A percentile compares a stretch with the other conserved stretches of the same genome.
phyloP scores from a whole-genome alignment of 768 basidiomycete species.

The Glaciozyma martinii region DNA sequence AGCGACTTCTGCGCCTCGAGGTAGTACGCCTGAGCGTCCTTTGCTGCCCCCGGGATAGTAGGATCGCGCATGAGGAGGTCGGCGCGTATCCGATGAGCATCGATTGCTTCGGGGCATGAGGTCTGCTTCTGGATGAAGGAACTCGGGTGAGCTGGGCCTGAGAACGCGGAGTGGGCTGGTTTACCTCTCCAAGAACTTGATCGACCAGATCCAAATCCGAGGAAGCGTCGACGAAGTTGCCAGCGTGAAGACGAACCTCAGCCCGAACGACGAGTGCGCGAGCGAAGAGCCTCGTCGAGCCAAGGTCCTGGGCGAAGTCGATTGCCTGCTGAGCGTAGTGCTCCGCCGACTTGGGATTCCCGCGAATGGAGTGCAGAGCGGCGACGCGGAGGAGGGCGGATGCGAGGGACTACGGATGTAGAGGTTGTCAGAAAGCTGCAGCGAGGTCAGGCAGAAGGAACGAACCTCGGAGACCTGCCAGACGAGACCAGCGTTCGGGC shows the following conservation, averaged over 20 bases:
- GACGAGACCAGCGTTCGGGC: constrained; percentile 47
- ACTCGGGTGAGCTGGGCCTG: constrained; percentile 54
- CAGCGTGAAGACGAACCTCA: constrained; percentile 61
- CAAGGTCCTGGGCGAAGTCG: constrained; percentile 61
- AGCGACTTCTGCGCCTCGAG: constrained; percentile 21
- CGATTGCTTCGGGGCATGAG: constrained; percentile 40
- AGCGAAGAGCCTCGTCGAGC: constrained; percentile 55
- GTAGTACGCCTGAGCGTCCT: constrained; percentile 5
- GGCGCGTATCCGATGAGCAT: constrained; percentile 7
- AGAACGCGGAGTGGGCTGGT: not conserved
- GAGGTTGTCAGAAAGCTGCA: no score
- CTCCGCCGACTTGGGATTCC: constrained; percentile 74
- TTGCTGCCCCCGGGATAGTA: not conserved
- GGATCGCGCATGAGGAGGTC: constrained; percentile 16
- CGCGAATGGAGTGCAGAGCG: constrained; percentile 58
- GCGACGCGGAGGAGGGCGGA: constrained; percentile 57
- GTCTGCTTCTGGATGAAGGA: constrained; percentile 45
- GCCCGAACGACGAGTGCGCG: constrained; percentile 59
- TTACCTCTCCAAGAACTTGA: constrained; percentile 45
- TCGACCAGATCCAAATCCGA: constrained; percentile 50
- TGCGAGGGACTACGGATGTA: constrained; percentile 47
- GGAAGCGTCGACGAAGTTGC: constrained; percentile 52
- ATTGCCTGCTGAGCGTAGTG: constrained; percentile 71
- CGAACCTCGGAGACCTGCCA: constrained; percentile 60
- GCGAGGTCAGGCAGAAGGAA: not conserved